A percentile compares a stretch with the other conserved stretches of the same genome.
These are phyloP conservation scores for Botryotinia convoluta DNA, from an alignment of 2,329 filamentous ascomycete genomes.

Conservation along the genomic window DNA sequence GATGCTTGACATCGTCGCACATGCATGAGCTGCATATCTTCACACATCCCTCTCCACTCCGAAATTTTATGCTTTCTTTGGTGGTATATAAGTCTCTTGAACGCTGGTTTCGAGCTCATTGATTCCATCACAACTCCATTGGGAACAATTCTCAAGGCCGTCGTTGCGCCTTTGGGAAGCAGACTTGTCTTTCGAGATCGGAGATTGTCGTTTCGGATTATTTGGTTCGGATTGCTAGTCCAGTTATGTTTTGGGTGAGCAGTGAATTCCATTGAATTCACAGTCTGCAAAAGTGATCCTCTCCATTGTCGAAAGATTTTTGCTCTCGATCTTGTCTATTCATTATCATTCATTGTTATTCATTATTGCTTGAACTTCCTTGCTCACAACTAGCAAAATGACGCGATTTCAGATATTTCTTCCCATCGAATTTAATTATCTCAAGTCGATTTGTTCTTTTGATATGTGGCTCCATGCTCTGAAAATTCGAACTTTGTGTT, in stretches of 20 bases:
- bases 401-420: rapidly evolving
- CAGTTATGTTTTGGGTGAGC: rapidly evolving
- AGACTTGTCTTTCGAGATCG: neutral
- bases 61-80: too few relatives aligned
- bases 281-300: neutral
- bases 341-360: neutral
- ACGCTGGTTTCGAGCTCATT: rapidly evolving
- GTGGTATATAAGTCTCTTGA: too few relatives aligned
- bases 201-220: rapidly evolving
- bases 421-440: rapidly evolving
- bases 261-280: too few relatives aligned
- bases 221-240: rapidly evolving
- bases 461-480: rapidly evolving
- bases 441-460: neutral
- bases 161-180: too few relatives aligned
- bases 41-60: too few relatives aligned
- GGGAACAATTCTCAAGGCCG: too few relatives aligned
- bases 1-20: too few relatives aligned
- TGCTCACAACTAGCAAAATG: too few relatives aligned
- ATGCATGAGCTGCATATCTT: too few relatives aligned
- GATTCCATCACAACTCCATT: too few relatives aligned
- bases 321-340: neutral
- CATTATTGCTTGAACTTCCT: neutral
- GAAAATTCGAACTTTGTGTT: neutral
- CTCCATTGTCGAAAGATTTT: rapidly evolving